These are phyloP conservation scores for Candida buenavistaensis DNA, from an alignment of 1,139 yeast species.

Conservation along the genomic window DNA sequence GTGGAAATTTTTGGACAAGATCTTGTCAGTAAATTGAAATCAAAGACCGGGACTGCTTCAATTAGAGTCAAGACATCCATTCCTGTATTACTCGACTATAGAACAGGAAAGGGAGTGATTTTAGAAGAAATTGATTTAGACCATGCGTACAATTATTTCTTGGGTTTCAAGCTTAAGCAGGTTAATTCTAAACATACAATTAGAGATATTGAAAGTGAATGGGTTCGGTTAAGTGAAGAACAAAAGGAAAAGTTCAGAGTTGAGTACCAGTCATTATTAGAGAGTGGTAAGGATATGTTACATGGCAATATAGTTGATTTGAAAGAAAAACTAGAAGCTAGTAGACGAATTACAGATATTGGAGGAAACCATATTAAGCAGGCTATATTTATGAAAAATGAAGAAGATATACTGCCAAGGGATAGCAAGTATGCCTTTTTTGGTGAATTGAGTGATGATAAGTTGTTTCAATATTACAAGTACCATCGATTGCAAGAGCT, in stretches of 20 bases:
- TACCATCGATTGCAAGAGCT: slow-evolving; percentile 1
- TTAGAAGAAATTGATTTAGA: slow-evolving; percentile 2
- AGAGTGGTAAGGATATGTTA: slow-evolving; percentile 30
- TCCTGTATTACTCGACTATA: slow-evolving; percentile 4
- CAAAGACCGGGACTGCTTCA: neutral
- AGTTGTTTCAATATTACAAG: slow-evolving; percentile 1
- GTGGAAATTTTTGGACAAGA: slow-evolving; percentile 8
- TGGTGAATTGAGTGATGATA: slow-evolving; percentile 1
- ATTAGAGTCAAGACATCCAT: neutral
- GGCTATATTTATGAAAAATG: neutral
- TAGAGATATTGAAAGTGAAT: slow-evolving; percentile 2
- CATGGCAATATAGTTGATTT: slow-evolving; percentile 31
- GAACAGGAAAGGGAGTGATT: neutral
- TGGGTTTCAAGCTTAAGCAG: slow-evolving; percentile 1
- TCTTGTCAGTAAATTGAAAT: neutral
- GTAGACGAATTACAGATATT: neutral
- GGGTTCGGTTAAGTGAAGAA: slow-evolving; percentile 13
- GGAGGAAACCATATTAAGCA: slow-evolving; percentile 3
- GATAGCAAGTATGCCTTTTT: neutral
- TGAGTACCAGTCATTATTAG: slow-evolving; percentile 29
- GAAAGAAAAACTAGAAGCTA: slow-evolving; percentile 13
- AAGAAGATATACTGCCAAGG: neutral
- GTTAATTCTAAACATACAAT: neutral
- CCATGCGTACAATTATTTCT: slow-evolving; percentile 7
- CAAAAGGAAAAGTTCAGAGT: slow-evolving; percentile 25